Conservation (phyloP, 73 alveolate genomes). For the Uronychia binucleata region DNA sequence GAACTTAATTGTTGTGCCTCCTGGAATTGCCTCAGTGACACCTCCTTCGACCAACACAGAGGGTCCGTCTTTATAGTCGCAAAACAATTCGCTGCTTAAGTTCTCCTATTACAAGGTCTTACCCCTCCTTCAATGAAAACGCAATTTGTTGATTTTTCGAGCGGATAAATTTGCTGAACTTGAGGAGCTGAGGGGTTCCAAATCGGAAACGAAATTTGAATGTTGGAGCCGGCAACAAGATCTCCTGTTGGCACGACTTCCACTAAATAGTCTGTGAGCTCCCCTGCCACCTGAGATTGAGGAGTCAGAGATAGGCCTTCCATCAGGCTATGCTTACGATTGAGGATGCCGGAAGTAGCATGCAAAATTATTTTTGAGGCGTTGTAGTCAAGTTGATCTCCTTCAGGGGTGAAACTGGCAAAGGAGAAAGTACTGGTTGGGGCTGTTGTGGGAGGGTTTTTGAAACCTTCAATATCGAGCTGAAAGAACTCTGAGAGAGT, state of each 20-base stretch:
- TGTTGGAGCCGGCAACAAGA: neutral
- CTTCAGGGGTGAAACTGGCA: neutral
- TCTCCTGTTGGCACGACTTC: neutral
- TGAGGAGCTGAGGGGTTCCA: conserved; percentile 21
- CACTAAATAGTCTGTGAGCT: neutral
- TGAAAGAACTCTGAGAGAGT: neutral
- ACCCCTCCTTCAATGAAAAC: neutral
- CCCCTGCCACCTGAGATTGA: neutral
- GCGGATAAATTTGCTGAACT: neutral
- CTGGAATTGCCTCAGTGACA: neutral
- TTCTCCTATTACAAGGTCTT: neutral
- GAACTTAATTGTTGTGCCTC: neutral
- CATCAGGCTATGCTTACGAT: neutral
- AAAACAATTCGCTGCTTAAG: neutral
- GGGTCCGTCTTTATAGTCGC: neutral
- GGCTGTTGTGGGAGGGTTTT: neutral
- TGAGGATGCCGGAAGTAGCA: neutral
- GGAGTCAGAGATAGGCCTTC: neutral
- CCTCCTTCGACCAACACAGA: neutral
- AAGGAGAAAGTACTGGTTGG: neutral
- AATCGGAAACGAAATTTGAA: conserved; percentile 9
- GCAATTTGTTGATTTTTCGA: neutral
- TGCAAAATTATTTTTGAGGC: neutral
- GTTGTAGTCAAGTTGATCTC: neutral
- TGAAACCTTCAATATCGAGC: conserved; percentile 6